Percentiles rank a stretch among this genome's conserved stretches.
phyloP scores from a whole-genome alignment of 805 yeast species.

The Spathaspora arborariae region DNA sequence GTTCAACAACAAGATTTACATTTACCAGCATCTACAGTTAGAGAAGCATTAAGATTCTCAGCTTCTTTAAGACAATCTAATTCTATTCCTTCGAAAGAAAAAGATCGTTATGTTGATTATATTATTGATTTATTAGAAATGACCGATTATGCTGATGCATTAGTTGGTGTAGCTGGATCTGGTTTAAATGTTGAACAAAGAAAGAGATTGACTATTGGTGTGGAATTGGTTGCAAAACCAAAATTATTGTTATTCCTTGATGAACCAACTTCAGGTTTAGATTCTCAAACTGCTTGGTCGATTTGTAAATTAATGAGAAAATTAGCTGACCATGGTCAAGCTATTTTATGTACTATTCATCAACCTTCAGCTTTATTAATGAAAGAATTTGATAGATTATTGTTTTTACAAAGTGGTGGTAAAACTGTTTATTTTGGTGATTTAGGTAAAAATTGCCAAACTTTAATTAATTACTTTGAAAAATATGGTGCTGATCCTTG shows the following conservation, averaged over 20 bases:
- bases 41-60: constrained; percentile 69
- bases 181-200: constrained; percentile 45
- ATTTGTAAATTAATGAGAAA: constrained; percentile 38
- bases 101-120: constrained; percentile 64
- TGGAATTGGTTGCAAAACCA: constrained; percentile 40
- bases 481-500: constrained; percentile 57
- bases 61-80: constrained; percentile 70
- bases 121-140: constrained; percentile 65
- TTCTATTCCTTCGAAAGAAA: constrained; percentile 53
- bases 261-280: constrained; percentile 44
- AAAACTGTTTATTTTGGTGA: constrained; percentile 80
- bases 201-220: constrained; percentile 40
- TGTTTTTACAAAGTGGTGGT: constrained; percentile 71
- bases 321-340: constrained; percentile 39
- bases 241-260: constrained; percentile 35
- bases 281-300: constrained; percentile 43
- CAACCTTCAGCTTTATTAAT: constrained; percentile 81
- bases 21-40: constrained; percentile 62
- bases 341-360: constrained; percentile 60
- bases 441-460: constrained; percentile 58
- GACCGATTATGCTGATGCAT: constrained; percentile 71
- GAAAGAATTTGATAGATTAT: constrained; percentile 73
- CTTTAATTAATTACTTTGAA: constrained; percentile 65
- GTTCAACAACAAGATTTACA: constrained; percentile 82
- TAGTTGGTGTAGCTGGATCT: constrained; percentile 72